Conservation (phyloP, 116 monocot genomes). For the Posidonia oceanica region DNA sequence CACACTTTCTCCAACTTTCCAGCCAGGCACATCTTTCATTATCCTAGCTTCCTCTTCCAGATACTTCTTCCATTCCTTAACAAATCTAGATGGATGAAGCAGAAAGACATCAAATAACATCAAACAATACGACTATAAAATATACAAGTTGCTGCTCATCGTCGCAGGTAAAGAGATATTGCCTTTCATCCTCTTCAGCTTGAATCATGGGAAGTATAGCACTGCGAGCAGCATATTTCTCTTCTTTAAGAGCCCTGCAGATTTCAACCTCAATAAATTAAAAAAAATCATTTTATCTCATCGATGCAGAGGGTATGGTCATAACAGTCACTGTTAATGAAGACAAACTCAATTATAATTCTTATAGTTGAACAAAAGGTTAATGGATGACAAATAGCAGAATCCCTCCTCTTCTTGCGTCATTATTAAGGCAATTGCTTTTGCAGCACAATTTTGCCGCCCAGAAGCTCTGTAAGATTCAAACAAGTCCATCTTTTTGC, state of each 20-base stretch:
- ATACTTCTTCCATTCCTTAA: slow-evolving; percentile 24
- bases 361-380: too few relatives aligned
- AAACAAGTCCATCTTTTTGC: too few relatives aligned
- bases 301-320: too few relatives aligned
- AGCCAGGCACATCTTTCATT: slow-evolving; percentile 27
- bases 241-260: slow-evolving; percentile 17
- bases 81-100: slow-evolving; percentile 9
- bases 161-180: neutral
- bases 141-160: neutral
- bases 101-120: neutral
- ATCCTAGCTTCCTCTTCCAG: slow-evolving; percentile 29
- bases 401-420: too few relatives aligned
- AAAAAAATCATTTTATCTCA: too few relatives aligned
- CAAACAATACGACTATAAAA: neutral
- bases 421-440: too few relatives aligned
- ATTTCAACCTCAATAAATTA: neutral
- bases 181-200: slow-evolving; percentile 32
- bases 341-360: too few relatives aligned
- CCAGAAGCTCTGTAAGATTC: too few relatives aligned
- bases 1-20: slow-evolving; percentile 27
- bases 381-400: too few relatives aligned
- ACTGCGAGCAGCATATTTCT: slow-evolving; percentile 22
- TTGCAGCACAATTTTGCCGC: too few relatives aligned
- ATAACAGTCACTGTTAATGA: too few relatives aligned
- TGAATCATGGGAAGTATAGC: slow-evolving; percentile 19